Evolutionary conservation across 1,284 basidiomycete genomes (phyloP), one percentile per base, ranked within the genome.

Genomic region (Trametes sp.): DNA sequence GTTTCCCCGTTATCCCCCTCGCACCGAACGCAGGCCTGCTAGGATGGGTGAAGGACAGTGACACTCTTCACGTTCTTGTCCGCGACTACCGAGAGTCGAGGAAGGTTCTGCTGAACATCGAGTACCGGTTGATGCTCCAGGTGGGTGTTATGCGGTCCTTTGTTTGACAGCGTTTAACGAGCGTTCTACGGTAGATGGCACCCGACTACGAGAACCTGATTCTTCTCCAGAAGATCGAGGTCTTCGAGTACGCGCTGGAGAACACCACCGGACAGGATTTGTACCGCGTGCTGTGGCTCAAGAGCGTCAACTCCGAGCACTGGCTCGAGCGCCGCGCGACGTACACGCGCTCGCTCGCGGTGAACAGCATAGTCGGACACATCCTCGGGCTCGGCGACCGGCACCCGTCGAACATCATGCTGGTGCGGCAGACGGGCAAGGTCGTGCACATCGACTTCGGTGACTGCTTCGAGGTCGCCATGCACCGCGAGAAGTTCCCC

Each of bases 181-280:
- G 57, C 4, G 10, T 49, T 31, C 14, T 24, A 19, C 23, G 29
- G 7, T 72, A 98, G 93, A 99, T 99, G 97, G 97, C 98, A 13
- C 97, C 98, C 10, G 98, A 99, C 77, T 99, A 99, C 76, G 98
- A 99, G 77, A 93, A 92, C 70, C 82, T 99, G 45, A 96, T 94
- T 33, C 82, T 98, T 3, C 85, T 99, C 63, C 96, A 99, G 77
- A 99, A 99, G 81, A 95, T 99, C 45, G 98, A 99, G 75, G 98
- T 99, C 21, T 99, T 99, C 78, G 96, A 99, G 77, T 99, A 99
- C 73, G 97, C 98, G 4, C 83, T 99, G 45, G 97, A 99, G 78
- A 99, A 99, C 73, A 99, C 98, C 0, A 98, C 96, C 0, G 98
- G 98, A 0, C 98, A 99, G 79, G 98, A 99, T 76, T 83, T 99